Evolutionary conservation across 2,329 filamentous ascomycete species (phyloP).

Genomic region (Penicillium sp.): DNA sequence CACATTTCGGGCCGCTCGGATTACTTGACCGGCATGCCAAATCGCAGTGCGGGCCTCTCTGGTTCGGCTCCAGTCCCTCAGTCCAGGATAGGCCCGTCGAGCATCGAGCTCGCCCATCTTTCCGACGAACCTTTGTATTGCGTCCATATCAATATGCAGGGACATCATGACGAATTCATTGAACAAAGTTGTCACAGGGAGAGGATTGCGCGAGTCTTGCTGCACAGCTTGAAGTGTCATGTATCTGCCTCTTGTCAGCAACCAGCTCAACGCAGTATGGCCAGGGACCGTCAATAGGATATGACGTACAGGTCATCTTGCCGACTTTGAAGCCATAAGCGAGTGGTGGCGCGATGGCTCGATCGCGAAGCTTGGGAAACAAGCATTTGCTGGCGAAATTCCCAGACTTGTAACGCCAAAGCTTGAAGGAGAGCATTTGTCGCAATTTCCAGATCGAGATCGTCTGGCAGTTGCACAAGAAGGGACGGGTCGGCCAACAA

Average conservation of each 20-base stretch:
- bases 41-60: slow-evolving; percentile 11
- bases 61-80: slow-evolving; percentile 12
- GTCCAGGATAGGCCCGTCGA: slow-evolving; percentile 10
- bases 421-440: slow-evolving; percentile 7
- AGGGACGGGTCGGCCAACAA: slow-evolving; percentile 10
- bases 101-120: slow-evolving; percentile 13
- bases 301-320: slow-evolving; percentile 12
- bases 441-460: slow-evolving; percentile 7
- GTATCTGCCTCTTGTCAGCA: slow-evolving; percentile 1
- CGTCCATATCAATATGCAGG: slow-evolving; percentile 12
- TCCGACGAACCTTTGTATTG: slow-evolving; percentile 12
- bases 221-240: slow-evolving; percentile 4
- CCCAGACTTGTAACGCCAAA: slow-evolving; percentile 8
- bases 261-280: not conserved
- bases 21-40: slow-evolving; percentile 13
- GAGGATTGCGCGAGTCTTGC: not conserved
- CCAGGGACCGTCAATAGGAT: not conserved
- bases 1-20: slow-evolving; percentile 10
- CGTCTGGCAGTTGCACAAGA: slow-evolving; percentile 2
- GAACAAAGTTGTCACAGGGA: slow-evolving; percentile 6
- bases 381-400: slow-evolving; percentile 12
- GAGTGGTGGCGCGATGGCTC: slow-evolving; percentile 5
- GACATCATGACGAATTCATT: slow-evolving; percentile 14
- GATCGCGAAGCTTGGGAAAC: slow-evolving; percentile 4
- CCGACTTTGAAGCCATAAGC: slow-evolving; percentile 13